These are phyloP conservation scores for Amorphotheca resinae DNA, from an alignment of 495 filamentous ascomycete species.

Conservation along the genomic window DNA sequence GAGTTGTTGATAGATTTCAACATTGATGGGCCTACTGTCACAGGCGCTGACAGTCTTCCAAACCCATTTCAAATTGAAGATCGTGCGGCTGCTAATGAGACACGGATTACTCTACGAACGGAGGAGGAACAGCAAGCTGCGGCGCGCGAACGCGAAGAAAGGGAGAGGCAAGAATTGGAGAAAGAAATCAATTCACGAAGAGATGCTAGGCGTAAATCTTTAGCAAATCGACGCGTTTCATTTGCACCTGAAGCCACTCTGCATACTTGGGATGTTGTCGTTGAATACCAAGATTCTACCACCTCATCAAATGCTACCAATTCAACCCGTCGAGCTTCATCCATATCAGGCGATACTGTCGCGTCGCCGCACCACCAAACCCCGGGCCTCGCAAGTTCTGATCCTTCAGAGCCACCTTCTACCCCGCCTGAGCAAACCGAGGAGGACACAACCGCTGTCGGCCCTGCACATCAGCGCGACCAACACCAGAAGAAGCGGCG, in stretches of 20 bases:
- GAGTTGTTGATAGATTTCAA: slow-evolving; percentile 17
- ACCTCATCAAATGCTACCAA: slow-evolving; percentile 67
- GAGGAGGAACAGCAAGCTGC: slow-evolving; percentile 73
- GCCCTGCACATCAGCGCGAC: slow-evolving; percentile 57
- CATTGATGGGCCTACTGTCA: slow-evolving; percentile 16
- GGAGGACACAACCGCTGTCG: slow-evolving; percentile 42
- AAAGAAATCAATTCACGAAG: slow-evolving; percentile 59
- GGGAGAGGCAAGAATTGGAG: slow-evolving; percentile 51
- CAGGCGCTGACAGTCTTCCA: slow-evolving; percentile 30
- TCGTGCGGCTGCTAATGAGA: slow-evolving; percentile 29
- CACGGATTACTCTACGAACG: slow-evolving; percentile 41
- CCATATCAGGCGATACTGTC: slow-evolving; percentile 28
- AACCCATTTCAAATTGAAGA: slow-evolving; percentile 40
- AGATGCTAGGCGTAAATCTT: slow-evolving; percentile 81
- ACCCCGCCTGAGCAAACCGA: slow-evolving; percentile 50
- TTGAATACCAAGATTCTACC: slow-evolving; percentile 77
- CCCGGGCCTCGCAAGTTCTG: slow-evolving; percentile 27
- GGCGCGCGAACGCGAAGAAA: slow-evolving; percentile 59
- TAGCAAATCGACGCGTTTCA: slow-evolving; percentile 87
- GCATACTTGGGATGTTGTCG: slow-evolving; percentile 94
- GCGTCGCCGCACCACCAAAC: slow-evolving; percentile 30
- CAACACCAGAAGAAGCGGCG: slow-evolving; percentile 53
- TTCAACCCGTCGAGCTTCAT: slow-evolving; percentile 57
- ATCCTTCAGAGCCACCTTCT: slow-evolving; percentile 49
- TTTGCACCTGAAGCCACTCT: slow-evolving; percentile 96